A percentile compares a stretch with the other conserved stretches of the same genome.
phyloP scores from a whole-genome alignment of 2,329 filamentous ascomycete genomes.

The Colletotrichum sublineola region DNA sequence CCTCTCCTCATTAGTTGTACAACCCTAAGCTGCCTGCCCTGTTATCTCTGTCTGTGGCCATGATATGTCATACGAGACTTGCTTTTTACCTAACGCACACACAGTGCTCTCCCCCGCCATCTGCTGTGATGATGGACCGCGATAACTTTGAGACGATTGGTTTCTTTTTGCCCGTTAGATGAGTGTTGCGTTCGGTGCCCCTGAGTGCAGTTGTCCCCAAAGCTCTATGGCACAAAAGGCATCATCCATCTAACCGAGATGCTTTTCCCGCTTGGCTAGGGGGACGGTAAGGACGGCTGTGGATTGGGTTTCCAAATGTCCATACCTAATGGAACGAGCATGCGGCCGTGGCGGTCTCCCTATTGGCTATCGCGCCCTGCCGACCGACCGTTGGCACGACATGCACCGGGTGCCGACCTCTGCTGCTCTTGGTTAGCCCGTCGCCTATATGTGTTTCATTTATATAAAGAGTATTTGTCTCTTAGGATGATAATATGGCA shows the following conservation, averaged over 20 bases:
- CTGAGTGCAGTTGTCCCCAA: neutral
- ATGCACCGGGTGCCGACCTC: no score
- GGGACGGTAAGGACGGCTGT: neutral
- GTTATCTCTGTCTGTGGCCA: neutral
- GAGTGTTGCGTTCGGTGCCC: no score
- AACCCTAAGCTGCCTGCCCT: neutral
- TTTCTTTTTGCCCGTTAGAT: neutral
- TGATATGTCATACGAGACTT: neutral
- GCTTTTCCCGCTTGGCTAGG: neutral
- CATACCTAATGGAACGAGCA: neutral
- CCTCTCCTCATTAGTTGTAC: no score
- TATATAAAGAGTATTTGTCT: neutral
- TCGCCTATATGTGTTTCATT: neutral
- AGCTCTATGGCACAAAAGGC: no score
- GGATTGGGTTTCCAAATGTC: neutral
- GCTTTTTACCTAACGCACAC: neutral
- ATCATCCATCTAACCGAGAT: neutral
- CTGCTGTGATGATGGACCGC: neutral
- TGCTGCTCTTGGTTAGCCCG: no score
- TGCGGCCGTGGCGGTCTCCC: neutral
- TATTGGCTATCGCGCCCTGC: neutral
- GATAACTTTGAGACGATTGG: neutral
- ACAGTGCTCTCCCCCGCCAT: neutral
- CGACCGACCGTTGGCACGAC: no score
- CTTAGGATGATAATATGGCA: neutral